phyloP scores from a whole-genome alignment of 2,329 filamentous ascomycete genomes.

The Cladophialophora immunda region DNA sequence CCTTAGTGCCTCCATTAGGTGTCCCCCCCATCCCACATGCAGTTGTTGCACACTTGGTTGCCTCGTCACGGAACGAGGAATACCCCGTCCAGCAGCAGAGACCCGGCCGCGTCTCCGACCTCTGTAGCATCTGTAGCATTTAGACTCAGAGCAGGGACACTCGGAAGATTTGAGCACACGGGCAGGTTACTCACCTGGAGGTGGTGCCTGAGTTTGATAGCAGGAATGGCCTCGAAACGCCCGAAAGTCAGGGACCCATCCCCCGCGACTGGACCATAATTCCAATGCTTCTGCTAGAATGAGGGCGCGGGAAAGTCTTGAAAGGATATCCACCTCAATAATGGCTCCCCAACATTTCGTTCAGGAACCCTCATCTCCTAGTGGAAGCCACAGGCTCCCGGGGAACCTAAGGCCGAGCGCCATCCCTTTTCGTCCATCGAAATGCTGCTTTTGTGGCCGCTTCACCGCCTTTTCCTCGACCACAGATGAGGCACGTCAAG shows the following conservation, averaged over 20 bases:
- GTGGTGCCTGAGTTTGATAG: not conserved
- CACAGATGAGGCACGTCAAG: not conserved
- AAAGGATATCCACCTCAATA: not conserved
- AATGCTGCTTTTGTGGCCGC: not conserved
- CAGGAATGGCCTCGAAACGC: not conserved
- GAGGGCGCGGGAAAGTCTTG: not conserved
- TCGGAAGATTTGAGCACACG: not conserved
- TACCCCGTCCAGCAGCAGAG: not conserved
- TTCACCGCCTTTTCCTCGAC: constrained; percentile 4
- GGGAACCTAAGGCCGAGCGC: not conserved
- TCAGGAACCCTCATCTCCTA: not conserved
- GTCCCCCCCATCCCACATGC: not conserved
- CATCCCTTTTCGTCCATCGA: not conserved
- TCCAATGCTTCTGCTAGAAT: not conserved
- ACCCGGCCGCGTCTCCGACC: not conserved
- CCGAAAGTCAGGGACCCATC: not conserved
- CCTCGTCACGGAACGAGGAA: too few species aligned
- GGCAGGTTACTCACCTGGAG: not conserved
- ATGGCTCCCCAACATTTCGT: not conserved
- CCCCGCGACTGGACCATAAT: not conserved
- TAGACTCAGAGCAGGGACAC: too few species aligned
- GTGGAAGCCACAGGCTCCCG: not conserved
- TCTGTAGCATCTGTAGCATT: not conserved
- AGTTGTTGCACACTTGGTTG: not conserved
- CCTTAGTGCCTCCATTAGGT: not conserved